Conservation (phyloP, 768 basidiomycete genomes). For the Boletus tomentosulus region DNA sequence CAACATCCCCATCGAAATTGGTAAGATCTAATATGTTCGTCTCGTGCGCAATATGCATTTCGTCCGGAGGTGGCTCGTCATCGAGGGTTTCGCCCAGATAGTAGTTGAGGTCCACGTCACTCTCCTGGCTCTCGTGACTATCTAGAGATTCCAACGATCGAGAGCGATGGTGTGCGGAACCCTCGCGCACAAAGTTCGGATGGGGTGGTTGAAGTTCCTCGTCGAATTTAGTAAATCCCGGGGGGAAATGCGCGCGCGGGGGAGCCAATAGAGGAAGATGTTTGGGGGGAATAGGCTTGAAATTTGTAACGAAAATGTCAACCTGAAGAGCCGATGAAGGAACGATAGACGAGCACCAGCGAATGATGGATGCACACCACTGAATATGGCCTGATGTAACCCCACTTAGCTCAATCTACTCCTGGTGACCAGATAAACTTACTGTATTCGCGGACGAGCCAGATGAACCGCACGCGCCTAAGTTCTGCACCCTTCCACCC, state of each 20-base stretch:
- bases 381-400: conserved; percentile 57
- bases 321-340: conserved; percentile 49
- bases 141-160: conserved; percentile 27
- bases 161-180: conserved; percentile 4
- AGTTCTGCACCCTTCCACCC: conserved; percentile 40
- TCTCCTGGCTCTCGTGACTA: conserved; percentile 30
- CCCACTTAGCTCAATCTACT: not conserved
- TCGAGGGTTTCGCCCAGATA: conserved; percentile 36
- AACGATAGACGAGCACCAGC: conserved; percentile 57
- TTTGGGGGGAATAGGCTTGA: conserved; percentile 29
- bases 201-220: conserved; percentile 37
- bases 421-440: conserved; percentile 25
- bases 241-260: not conserved
- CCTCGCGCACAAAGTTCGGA: conserved; percentile 24
- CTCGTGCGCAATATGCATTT: conserved; percentile 39
- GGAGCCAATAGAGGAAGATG: conserved; percentile 4
- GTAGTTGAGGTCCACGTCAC: conserved; percentile 40
- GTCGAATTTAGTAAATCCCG: not conserved
- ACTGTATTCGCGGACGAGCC: conserved; percentile 77
- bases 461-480: conserved; percentile 64
- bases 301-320: conserved; percentile 72
- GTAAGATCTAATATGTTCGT: conserved; percentile 61
- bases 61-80: conserved; percentile 25
- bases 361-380: conserved; percentile 67
- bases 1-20: conserved; percentile 75